These are phyloP conservation scores for Hygrocybe punicea DNA, from an alignment of 768 basidiomycete species.

Conservation along the genomic window DNA sequence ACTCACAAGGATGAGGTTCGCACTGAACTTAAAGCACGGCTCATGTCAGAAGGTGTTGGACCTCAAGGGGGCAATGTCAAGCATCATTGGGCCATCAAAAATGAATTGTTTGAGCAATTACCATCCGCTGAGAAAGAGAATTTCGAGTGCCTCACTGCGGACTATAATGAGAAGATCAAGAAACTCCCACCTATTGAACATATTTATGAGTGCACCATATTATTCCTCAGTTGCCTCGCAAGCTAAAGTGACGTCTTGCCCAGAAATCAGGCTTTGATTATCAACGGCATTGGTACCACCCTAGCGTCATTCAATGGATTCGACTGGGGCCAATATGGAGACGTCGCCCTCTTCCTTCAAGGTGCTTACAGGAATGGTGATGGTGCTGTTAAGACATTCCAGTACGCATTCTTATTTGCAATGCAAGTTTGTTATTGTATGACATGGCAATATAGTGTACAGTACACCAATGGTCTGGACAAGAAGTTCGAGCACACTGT, in stretches of 20 bases:
- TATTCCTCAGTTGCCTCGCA: background rate
- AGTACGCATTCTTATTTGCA: background rate
- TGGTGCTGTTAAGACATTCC: background rate
- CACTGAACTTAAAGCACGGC: background rate
- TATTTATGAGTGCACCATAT: background rate
- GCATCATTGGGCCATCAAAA: background rate
- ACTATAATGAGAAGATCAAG: background rate
- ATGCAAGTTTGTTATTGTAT: background rate
- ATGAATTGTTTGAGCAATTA: background rate
- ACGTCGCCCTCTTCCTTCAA: background rate
- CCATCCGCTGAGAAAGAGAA: background rate
- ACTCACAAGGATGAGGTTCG: background rate
- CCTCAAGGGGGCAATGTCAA: background rate
- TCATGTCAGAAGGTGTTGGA: background rate
- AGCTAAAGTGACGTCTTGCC: background rate
- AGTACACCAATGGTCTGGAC: background rate
- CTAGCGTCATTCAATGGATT: background rate
- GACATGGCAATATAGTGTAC: background rate
- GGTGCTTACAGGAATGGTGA: background rate
- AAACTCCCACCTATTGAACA: background rate
- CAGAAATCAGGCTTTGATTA: background rate
- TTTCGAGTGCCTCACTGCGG: background rate
- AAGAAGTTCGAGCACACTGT: background rate
- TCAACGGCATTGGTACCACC: background rate
- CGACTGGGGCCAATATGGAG: background rate